Evolutionary conservation across 495 filamentous ascomycete genomes (phyloP).

Genomic region (Penicillium canariense): DNA sequence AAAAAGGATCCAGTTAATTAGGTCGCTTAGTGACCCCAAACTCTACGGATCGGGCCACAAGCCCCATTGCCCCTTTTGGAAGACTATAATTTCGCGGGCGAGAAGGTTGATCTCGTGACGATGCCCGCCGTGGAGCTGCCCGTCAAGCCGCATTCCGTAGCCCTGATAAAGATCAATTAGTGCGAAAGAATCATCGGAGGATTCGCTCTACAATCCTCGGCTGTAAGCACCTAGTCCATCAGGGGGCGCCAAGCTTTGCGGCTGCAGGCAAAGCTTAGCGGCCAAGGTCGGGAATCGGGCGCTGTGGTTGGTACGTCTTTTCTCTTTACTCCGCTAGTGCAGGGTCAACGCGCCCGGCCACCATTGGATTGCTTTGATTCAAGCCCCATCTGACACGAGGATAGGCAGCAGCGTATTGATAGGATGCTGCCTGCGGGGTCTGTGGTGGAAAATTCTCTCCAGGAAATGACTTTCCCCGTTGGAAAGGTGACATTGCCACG

Average conservation of each 20-base stretch:
- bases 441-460: neutral
- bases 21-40: no score
- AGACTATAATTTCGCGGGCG: neutral
- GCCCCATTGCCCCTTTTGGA: neutral
- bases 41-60: neutral
- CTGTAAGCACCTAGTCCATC: neutral
- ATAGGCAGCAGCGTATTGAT: slow-evolving; percentile 3
- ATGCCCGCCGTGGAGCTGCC: neutral
- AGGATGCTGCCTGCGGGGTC: neutral
- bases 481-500: neutral
- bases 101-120: neutral
- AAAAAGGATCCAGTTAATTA: no score
- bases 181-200: no score
- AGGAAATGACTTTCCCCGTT: neutral
- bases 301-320: neutral
- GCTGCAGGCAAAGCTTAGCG: slow-evolving; percentile 5
- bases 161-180: no score
- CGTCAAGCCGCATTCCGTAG: neutral
- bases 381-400: slow-evolving; percentile 5
- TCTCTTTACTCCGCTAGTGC: neutral
- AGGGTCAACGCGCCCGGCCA: neutral
- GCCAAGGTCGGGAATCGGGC: no score
- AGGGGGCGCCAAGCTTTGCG: slow-evolving; percentile 9
- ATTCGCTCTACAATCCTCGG: neutral
- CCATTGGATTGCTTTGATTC: neutral